Evolutionary conservation across 1,284 basidiomycete species (phyloP), one percentile per base, ranked within the genome.

Genomic region (Inonotus hispidus): DNA sequence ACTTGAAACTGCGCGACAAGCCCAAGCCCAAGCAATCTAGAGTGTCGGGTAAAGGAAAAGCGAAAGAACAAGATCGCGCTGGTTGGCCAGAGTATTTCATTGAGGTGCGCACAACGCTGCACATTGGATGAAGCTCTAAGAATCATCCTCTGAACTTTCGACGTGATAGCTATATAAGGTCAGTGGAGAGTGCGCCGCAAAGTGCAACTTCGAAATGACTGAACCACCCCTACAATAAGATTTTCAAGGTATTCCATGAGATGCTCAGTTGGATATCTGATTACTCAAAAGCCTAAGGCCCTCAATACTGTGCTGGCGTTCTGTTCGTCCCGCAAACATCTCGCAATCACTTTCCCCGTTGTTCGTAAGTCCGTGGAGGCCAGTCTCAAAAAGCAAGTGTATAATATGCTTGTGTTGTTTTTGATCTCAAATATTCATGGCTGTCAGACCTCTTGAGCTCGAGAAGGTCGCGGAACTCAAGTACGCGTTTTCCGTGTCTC

Each of bases 221-320:
- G 38, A 23, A 39, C 25, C 38, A 21, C 7, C 45, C 37, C n/a
- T 23, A 23, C 19, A 19, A 37, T 16, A 54, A 69, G 69, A 54
- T 71, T 10, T 70, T 61, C 56, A 71, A 69, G 65, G 69, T 69
- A 61, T 6, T 19, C 56, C 35, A 57, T 43, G 19, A 39, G 32
- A 69, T 37, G 71, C 68, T 63, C 69, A 70, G 65, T 66, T 38
- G 13, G 11, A 39, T 29, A 29, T 38, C 21, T 7, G n/a, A n/a
- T 32, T 32, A 23, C 38, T 56, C 2, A 43, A 39, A 19, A 41
- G 16, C n/a, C 41, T 45, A 43, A 94, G 88, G 92, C 93, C 16
- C 76, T 96, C 62, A 95, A 95, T 67, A 94, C 93, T 3, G 92
- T 96, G 1, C 83, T 95, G 57, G 92, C 91, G 0, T 96, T 96